Evolutionary conservation across 1,139 yeast genomes (phyloP), one percentile per base, ranked within the genome.

Genomic region (Pichia sorboxylosa): DNA sequence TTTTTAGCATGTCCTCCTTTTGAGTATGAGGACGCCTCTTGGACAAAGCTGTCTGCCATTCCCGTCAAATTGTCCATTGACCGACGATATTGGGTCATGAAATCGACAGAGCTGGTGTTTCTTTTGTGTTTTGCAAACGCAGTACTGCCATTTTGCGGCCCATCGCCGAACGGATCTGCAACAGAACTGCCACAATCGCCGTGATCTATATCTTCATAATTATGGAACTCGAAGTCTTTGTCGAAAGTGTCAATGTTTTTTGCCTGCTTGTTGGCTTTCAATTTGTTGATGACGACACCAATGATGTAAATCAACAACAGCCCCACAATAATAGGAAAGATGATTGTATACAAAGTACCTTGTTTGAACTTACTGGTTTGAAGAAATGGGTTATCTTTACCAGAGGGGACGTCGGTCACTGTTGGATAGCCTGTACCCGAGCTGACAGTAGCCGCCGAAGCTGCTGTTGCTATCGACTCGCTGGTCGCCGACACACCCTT

Each of bases 301-400:
- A 40, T 1, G 7, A 45, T 16, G 16, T 45, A 46, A 4, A 43
- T 10, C 2, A 45, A 13, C 3, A 46, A 18, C 3, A 41, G 16
- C 5, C 32, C 40, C 2, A 24, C 36, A 7, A 46, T 29, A 1
- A 42, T 38, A 2, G 49, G 49, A 7, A 43, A 31, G 9, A 43
- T 32, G 4, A 45, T 44, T 7, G 35, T 23, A 24, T 45, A 46
- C 5, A 46, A 29, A 1, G 48, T 38, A 6, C 46, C 48, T 23
- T 44, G 42, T 17, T 30, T 17, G 13, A 33, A 40, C 2, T 32
- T 23, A 3, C 36, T 27, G 3, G 30, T 21, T 5, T 29, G 26
- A 11, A 45, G 26, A 22, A 33, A 44, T 4, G 49, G 49, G 26
- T 45, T 46, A 1, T 27, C 28, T 5, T 32, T 18, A 2, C 33